A percentile compares a stretch with the other conserved stretches of the same genome.
These are phyloP conservation scores for Tripterygium wilfordii DNA, from an alignment of 177 flowering plant species.

Conservation along the genomic window DNA sequence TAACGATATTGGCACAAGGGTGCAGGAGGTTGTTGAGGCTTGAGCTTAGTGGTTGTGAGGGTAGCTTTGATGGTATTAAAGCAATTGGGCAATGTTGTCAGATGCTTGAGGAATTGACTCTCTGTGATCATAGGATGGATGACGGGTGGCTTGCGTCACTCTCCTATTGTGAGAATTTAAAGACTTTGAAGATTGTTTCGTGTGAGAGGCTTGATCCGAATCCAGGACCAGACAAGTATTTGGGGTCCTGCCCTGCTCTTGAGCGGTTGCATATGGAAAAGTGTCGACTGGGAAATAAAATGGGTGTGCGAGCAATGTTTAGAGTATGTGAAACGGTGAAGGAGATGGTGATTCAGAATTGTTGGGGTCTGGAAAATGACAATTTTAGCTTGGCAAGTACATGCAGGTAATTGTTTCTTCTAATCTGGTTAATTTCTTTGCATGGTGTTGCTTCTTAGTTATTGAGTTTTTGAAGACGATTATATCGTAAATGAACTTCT, in stretches of 20 bases:
- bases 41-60: slow-evolving; percentile 84
- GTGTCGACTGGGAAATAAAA: slow-evolving; percentile 68
- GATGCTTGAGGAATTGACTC: slow-evolving; percentile 80
- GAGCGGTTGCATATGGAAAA: slow-evolving; percentile 62
- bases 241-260: slow-evolving; percentile 68
- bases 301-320: slow-evolving; percentile 53
- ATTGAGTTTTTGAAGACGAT: too few relatives aligned
- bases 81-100: slow-evolving; percentile 89
- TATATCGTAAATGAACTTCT: too few relatives aligned
- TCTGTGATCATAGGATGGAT: slow-evolving; percentile 73
- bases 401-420: slow-evolving; percentile 54
- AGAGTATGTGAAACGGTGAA: slow-evolving; percentile 48
- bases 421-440: too few relatives aligned
- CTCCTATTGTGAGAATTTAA: slow-evolving; percentile 69
- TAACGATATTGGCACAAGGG: slow-evolving; percentile 86
- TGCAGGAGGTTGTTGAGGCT: slow-evolving; percentile 76
- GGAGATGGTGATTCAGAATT: slow-evolving; percentile 63
- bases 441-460: neutral
- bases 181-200: slow-evolving; percentile 64
- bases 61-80: slow-evolving; percentile 89
- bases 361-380: slow-evolving; percentile 82
- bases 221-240: slow-evolving; percentile 63
- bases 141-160: slow-evolving; percentile 83
- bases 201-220: slow-evolving; percentile 60
- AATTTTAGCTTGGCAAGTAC: slow-evolving; percentile 41